These are phyloP conservation scores for Pseudogymnoascus sp. DNA, from an alignment of 2,329 filamentous ascomycete genomes.

Conservation along the genomic window DNA sequence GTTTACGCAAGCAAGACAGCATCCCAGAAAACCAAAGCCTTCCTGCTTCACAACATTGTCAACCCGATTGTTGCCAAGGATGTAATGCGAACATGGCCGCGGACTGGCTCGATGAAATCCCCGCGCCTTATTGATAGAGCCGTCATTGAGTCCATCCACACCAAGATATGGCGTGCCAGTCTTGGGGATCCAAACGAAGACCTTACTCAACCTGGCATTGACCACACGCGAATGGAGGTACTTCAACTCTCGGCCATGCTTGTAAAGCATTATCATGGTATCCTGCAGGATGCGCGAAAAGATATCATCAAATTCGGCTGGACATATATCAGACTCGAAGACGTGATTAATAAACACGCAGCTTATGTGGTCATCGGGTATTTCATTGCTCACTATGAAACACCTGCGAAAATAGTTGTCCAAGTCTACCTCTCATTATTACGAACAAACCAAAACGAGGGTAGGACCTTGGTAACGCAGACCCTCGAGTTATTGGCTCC, in stretches of 20 bases:
- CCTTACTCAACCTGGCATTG: constrained; percentile 74
- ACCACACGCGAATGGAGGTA: constrained; percentile 93
- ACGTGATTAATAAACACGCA: constrained; percentile 98
- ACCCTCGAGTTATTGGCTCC: constrained; percentile 93
- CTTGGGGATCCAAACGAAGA: constrained; percentile 78
- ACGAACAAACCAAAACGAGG: constrained; percentile 91
- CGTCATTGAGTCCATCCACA: constrained; percentile 84
- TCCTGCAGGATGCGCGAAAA: constrained; percentile 86
- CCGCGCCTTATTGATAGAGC: constrained; percentile 76
- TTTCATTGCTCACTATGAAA: constrained; percentile 96
- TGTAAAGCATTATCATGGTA: constrained; percentile 86
- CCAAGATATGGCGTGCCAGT: constrained; percentile 89
- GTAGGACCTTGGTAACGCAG: constrained; percentile 84
- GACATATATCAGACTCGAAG: constrained; percentile 97
- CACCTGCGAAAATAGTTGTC: constrained; percentile 88
- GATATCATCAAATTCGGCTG: constrained; percentile 99
- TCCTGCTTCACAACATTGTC: constrained; percentile 82
- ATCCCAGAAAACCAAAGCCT: constrained; percentile 86
- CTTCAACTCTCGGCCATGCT: constrained; percentile 91
- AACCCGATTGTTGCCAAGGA: constrained; percentile 98
- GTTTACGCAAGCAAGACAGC: constrained; percentile 73
- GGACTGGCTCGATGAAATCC: constrained; percentile 48
- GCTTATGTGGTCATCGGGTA: constrained; percentile 96
- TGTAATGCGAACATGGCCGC: constrained; percentile 73
- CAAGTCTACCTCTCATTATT: constrained; percentile 91